Evolutionary conservation across 2,329 filamentous ascomycete species (phyloP), one percentile per base, ranked within the genome.

Genomic region (Paramyrothecium roridum): DNA sequence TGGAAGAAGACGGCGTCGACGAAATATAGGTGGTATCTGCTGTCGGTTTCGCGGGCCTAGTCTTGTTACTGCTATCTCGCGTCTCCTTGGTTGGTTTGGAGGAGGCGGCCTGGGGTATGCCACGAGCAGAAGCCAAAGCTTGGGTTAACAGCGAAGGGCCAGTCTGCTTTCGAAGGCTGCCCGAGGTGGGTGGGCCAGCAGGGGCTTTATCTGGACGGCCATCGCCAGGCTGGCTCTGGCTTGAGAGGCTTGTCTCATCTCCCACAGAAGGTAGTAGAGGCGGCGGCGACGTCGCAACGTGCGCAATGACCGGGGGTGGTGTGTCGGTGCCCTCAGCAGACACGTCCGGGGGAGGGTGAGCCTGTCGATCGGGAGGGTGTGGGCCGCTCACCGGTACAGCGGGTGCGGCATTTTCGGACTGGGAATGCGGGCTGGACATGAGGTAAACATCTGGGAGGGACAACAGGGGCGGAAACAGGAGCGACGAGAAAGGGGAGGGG

Each of bases 61-160:
- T 20, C 17, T 13, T 23, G 46, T 19, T 20, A 48, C 12, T 20
- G 46, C 12, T 22, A 20, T 48, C 46, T 48, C 19, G 46, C 8
- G 7, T 8, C 10, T 23, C 46, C 10, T 53, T 54, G 49, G 53
- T 52, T 30, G 56, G 54, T 33, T 54, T 53, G 20, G 63, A 55
- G 40, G 62, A 52, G 23, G 56, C 48, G 16, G 53, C 47, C 30
- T 67, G 62, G 51, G 65, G 69, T 51, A 83, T 81, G 65, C 80
- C 81, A 65, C 81, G 80, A 65, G 81, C 81, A 70, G 80, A 81
- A 67, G 81, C 81, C 68, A 84, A 73, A 66, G 81, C 81, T 70
- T 84, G 79, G 57, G 80, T 78, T 70, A 84, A 75, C 63, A 84
- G 68, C 56, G 81, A 84, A 62, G 80, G 78, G 59, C 80, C 80